Evolutionary conservation across 2,329 filamentous ascomycete genomes (phyloP).

Genomic region (Aspergillus fructus): DNA sequence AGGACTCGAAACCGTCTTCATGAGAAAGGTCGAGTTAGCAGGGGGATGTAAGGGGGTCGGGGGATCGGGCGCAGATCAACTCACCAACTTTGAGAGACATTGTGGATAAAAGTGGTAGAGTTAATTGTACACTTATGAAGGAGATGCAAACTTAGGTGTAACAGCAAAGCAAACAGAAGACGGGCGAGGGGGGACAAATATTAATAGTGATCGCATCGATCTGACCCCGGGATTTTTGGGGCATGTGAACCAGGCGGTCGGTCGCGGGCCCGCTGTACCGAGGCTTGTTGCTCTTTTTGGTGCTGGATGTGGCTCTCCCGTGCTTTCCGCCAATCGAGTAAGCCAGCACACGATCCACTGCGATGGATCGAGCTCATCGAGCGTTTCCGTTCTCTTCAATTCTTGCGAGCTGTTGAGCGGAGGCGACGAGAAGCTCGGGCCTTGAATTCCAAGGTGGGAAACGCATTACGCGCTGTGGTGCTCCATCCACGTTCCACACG

Average conservation of each 20-base stretch:
- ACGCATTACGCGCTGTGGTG: too few species aligned
- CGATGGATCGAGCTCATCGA: neutral
- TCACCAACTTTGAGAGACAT: conserved; percentile 76
- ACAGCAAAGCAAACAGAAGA: neutral
- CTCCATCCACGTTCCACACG: neutral
- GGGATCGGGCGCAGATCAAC: conserved; percentile 21
- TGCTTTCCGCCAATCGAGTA: neutral
- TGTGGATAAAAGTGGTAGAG: conserved; percentile 26
- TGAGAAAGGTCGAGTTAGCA: conserved; percentile 7
- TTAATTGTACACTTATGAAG: neutral
- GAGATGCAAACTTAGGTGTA: conserved; percentile 9
- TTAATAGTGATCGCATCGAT: conserved; percentile 24
- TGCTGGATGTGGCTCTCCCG: neutral
- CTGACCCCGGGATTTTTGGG: conserved; percentile 23
- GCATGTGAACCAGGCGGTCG: conserved; percentile 23
- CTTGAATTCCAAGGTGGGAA: neutral
- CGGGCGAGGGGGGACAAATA: conserved; percentile 12
- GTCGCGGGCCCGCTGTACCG: conserved; percentile 17
- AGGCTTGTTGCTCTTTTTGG: conserved; percentile 13
- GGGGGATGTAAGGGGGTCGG: neutral
- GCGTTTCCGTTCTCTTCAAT: neutral
- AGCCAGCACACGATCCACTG: neutral
- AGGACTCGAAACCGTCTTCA: conserved; percentile 80
- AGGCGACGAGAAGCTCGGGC: neutral
- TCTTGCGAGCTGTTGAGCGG: neutral